phyloP scores from a whole-genome alignment of 2,329 filamentous ascomycete genomes.

The Colletotrichum kahawae region DNA sequence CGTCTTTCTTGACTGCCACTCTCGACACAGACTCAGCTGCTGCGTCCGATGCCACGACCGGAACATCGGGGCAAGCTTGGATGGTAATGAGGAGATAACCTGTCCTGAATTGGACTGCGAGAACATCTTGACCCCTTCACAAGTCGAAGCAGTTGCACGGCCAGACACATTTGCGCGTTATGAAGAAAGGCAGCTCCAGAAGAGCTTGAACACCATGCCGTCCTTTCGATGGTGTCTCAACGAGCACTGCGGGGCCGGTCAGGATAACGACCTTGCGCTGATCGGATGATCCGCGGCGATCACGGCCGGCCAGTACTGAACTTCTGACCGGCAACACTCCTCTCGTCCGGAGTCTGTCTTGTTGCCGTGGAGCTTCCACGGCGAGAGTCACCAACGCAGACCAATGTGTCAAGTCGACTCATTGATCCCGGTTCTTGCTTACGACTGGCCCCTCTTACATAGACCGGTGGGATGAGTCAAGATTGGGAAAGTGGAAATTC shows the following conservation, averaged over 20 bases:
- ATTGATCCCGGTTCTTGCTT: not conserved
- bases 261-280: conserved; percentile 24
- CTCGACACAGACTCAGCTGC: not conserved
- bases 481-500: not conserved
- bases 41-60: not conserved
- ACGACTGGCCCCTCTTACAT: accelerated
- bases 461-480: not conserved
- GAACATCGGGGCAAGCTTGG: not conserved
- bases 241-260: conserved; percentile 25
- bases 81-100: not conserved
- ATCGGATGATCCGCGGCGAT: not conserved
- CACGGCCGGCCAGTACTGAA: not conserved
- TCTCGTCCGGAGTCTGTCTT: not conserved
- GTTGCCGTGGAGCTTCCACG: not conserved
- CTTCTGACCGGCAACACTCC: not conserved
- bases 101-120: not conserved
- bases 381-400: not conserved
- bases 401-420: not conserved
- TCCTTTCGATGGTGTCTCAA: conserved; percentile 31
- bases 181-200: conserved; percentile 14
- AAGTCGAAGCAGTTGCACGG: conserved; percentile 10
- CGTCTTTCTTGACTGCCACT: not conserved
- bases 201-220: not conserved
- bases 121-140: not conserved
- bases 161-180: conserved; percentile 15